Evolutionary conservation across 1,284 basidiomycete species (phyloP).

Genomic region (Ustilago nuda): DNA sequence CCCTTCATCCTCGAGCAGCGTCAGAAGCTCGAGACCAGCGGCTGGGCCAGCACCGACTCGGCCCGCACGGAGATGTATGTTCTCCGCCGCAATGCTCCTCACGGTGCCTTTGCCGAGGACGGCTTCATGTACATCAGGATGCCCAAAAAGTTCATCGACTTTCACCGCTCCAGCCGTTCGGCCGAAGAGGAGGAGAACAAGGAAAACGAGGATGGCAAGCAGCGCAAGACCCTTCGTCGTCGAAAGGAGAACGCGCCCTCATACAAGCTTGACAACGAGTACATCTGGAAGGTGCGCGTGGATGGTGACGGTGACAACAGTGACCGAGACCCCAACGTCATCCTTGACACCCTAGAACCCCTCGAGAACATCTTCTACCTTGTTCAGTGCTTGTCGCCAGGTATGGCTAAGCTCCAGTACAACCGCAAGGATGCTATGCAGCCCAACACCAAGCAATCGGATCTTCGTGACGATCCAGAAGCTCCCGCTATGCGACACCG

Average conservation of each 20-base stretch:
- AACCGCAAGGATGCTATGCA: slow-evolving; percentile 63
- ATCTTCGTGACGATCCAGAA: slow-evolving; percentile 60
- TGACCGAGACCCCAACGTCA: slow-evolving; percentile 58
- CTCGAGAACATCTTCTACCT: slow-evolving; percentile 66
- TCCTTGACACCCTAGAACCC: slow-evolving; percentile 61
- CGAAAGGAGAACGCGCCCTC: slow-evolving; percentile 60
- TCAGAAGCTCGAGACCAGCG: slow-evolving; percentile 63
- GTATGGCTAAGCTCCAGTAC: slow-evolving; percentile 58
- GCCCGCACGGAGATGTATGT: slow-evolving; percentile 63
- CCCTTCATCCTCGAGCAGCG: slow-evolving; percentile 66
- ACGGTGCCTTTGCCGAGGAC: slow-evolving; percentile 62
- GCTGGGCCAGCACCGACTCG: slow-evolving; percentile 57
- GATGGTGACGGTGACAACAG: slow-evolving; percentile 58
- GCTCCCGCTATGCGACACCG: slow-evolving; percentile 60
- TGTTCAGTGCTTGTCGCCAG: slow-evolving; percentile 61
- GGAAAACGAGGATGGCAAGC: slow-evolving; percentile 49
- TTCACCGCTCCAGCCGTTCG: slow-evolving; percentile 54
- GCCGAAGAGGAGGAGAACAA: slow-evolving; percentile 51
- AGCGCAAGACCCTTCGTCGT: slow-evolving; percentile 54
- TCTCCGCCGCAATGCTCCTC: slow-evolving; percentile 60
- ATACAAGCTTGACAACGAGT: slow-evolving; percentile 62
- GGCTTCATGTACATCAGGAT: slow-evolving; percentile 65
- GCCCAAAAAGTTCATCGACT: slow-evolving; percentile 66
- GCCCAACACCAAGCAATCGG: slow-evolving; percentile 60
- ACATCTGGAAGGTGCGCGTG: slow-evolving; percentile 63